Percentiles rank a stretch among this genome's conserved stretches.
phyloP scores from a whole-genome alignment of 352 stramenopile species.

The Phytophthora fragariae region DNA sequence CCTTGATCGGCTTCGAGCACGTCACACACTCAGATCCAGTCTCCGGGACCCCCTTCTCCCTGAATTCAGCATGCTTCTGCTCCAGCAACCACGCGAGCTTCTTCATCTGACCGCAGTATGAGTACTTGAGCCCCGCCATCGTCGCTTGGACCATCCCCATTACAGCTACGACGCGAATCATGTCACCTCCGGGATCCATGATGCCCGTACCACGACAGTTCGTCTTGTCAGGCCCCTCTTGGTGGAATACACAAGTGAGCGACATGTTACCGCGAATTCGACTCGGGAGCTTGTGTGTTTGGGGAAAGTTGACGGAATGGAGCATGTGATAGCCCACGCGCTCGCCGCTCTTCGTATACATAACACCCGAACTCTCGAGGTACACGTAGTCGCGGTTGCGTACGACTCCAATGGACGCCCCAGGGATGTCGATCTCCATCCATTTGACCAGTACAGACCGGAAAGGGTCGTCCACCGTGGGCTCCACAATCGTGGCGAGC shows the following conservation, averaged over 20 bases:
- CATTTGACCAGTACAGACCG: slow-evolving; percentile 40
- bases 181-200: slow-evolving; percentile 30
- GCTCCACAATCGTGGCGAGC: slow-evolving; percentile 46
- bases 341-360: slow-evolving; percentile 19
- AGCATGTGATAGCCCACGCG: slow-evolving; percentile 36
- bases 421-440: slow-evolving; percentile 39
- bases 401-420: slow-evolving; percentile 12
- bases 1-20: slow-evolving; percentile 22
- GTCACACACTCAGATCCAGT: slow-evolving; percentile 18
- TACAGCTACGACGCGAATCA: slow-evolving; percentile 26
- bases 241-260: slow-evolving; percentile 43
- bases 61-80: slow-evolving; percentile 12
- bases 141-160: slow-evolving; percentile 23
- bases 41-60: slow-evolving; percentile 6
- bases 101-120: slow-evolving; percentile 47
- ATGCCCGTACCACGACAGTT: slow-evolving; percentile 25
- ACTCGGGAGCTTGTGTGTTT: slow-evolving; percentile 24
- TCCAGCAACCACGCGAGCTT: slow-evolving; percentile 39
- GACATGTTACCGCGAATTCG: slow-evolving; percentile 51
- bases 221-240: slow-evolving; percentile 24
- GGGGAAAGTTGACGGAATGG: slow-evolving; percentile 31
- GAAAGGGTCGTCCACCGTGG: slow-evolving; percentile 53
- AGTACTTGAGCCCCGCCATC: slow-evolving; percentile 37
- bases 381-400: slow-evolving; percentile 38
- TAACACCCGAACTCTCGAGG: slow-evolving; percentile 26